A percentile compares a stretch with the other conserved stretches of the same genome.
These are phyloP conservation scores for Stellera chamaejasme DNA, from an alignment of 345 rosid genomes.

Conservation along the genomic window DNA sequence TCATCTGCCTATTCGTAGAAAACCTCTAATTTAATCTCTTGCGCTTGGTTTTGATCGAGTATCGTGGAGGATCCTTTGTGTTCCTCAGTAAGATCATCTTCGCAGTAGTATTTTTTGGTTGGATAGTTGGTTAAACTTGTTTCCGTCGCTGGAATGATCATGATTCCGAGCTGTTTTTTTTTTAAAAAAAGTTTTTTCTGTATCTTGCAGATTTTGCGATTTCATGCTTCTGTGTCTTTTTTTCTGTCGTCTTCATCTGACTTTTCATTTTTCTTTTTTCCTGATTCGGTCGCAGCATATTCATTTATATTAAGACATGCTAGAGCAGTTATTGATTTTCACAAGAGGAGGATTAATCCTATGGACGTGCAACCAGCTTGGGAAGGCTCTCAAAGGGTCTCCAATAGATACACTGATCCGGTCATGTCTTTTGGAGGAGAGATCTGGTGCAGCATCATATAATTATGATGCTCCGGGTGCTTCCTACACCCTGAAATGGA, in stretches of 20 bases:
- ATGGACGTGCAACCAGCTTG: slow-evolving; percentile 96
- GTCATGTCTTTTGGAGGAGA: slow-evolving; percentile 93
- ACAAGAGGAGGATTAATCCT: slow-evolving; percentile 98
- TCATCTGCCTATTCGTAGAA: too few relatives aligned
- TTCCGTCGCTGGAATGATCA: too few relatives aligned
- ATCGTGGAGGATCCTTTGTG: too few relatives aligned
- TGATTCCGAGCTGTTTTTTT: too few relatives aligned
- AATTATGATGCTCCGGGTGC: slow-evolving; percentile 78
- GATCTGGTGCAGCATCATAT: slow-evolving; percentile 72
- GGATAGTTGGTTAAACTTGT: too few relatives aligned
- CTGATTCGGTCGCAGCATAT: slow-evolving; percentile 21
- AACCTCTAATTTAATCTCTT: too few relatives aligned
- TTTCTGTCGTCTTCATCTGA: background rate
- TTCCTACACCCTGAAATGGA: slow-evolving; percentile 91
- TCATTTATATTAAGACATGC: slow-evolving; percentile 40
- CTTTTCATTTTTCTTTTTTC: slow-evolving; percentile 9
- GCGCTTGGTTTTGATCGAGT: too few relatives aligned
- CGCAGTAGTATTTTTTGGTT: too few relatives aligned
- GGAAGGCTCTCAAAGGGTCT: slow-evolving; percentile 86
- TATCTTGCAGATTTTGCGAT: too few relatives aligned
- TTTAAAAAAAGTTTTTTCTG: too few relatives aligned
- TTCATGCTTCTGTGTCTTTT: too few relatives aligned
- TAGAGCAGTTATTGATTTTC: slow-evolving; percentile 89
- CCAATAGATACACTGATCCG: slow-evolving; percentile 86
- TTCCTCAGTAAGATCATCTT: too few relatives aligned